These are phyloP conservation scores for Polyporus tsugae DNA, from an alignment of 1,284 basidiomycete species.

Conservation along the genomic window DNA sequence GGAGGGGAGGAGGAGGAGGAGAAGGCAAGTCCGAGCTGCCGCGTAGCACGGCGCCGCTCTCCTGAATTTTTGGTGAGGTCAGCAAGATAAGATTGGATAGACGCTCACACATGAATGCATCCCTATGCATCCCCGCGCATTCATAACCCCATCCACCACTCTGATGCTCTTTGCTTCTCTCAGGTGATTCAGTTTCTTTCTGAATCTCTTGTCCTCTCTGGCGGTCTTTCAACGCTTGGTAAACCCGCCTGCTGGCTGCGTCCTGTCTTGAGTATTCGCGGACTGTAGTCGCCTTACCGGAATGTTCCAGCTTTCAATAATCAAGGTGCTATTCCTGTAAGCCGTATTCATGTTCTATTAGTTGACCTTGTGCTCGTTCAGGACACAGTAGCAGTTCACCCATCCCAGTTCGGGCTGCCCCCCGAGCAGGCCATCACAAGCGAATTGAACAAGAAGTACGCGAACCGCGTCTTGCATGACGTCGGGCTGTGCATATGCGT, in stretches of 20 bases:
- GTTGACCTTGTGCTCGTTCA: constrained; percentile 33
- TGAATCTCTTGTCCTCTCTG: not conserved
- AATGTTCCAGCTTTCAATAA: constrained; percentile 70
- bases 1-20: constrained; percentile 21
- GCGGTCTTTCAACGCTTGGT: too few relatives aligned
- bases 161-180: too few relatives aligned
- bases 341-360: too few relatives aligned
- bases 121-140: too few relatives aligned
- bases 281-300: too few relatives aligned
- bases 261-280: not conserved
- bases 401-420: constrained; percentile 76
- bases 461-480: constrained; percentile 92
- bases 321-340: constrained; percentile 53
- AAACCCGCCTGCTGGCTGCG: too few relatives aligned
- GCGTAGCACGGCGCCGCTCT: constrained; percentile 8
- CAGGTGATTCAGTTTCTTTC: not conserved
- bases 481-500: constrained; percentile 91
- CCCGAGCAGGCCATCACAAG: constrained; percentile 77
- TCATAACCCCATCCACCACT: too few relatives aligned
- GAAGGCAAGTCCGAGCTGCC: constrained; percentile 17
- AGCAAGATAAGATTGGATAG: constrained; percentile 38
- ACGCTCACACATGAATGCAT: too few relatives aligned
- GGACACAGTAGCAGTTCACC: constrained; percentile 85
- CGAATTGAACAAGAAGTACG: constrained; percentile 93
- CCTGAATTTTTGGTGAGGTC: constrained; percentile 28